phyloP scores from a whole-genome alignment of 2,329 filamentous ascomycete genomes.

The Colletotrichum phormii region DNA sequence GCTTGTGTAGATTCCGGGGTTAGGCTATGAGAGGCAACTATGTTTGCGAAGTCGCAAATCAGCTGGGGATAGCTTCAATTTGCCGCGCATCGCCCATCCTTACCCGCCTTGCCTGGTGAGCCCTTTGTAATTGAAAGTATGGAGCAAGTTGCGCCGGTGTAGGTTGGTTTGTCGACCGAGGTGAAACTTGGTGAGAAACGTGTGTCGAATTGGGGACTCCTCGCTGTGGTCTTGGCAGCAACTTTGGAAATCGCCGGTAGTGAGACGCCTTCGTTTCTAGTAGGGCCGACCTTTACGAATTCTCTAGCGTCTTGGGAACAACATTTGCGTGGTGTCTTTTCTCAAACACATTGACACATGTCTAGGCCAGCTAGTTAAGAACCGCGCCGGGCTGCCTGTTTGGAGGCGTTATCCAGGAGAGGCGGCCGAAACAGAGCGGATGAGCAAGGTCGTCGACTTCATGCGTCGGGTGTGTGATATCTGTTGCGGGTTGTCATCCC shows the following conservation, averaged over 20 bases:
- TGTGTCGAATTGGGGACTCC: not conserved
- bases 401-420: not conserved
- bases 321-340: no score
- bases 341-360: not conserved
- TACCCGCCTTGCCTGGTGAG: not conserved
- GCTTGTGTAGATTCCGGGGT: not conserved
- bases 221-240: not conserved
- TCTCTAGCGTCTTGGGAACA: no score
- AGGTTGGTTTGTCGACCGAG: not conserved
- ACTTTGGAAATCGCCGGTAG: not conserved
- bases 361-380: not conserved
- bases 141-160: not conserved
- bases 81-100: not conserved
- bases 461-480: constrained; percentile 9
- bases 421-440: not conserved
- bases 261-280: no score
- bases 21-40: not conserved
- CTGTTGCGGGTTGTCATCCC: constrained; percentile 5
- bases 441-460: not conserved
- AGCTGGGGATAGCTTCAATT: not conserved
- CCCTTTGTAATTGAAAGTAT: not conserved
- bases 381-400: not conserved
- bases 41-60: not conserved
- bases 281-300: not conserved
- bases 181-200: not conserved